These are phyloP conservation scores for Dendrothele bispora DNA, from an alignment of 768 basidiomycete species.

Conservation along the genomic window DNA sequence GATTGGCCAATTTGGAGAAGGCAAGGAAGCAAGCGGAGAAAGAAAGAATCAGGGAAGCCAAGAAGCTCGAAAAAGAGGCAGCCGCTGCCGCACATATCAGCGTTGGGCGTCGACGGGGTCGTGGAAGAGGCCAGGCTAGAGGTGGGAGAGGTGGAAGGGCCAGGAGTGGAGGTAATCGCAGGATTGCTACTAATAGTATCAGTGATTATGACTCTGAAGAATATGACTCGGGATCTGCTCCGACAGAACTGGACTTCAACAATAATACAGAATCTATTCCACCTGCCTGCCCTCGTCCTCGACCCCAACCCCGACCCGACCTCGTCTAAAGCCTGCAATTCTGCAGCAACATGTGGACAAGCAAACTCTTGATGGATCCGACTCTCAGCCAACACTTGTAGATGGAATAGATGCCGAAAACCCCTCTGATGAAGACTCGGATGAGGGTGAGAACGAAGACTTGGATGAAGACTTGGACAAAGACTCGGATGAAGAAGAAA, in stretches of 20 bases:
- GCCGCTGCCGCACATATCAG: background rate
- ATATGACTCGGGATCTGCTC: too few relatives aligned
- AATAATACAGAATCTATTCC: too few relatives aligned
- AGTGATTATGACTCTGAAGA: too few relatives aligned
- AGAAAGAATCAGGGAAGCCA: background rate
- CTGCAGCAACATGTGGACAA: too few relatives aligned
- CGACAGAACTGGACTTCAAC: too few relatives aligned
- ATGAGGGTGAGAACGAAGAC: too few relatives aligned
- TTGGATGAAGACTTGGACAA: background rate
- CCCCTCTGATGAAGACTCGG: background rate
- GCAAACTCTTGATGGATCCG: background rate
- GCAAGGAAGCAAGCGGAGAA: background rate
- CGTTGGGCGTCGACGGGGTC: background rate
- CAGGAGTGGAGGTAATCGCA: background rate
- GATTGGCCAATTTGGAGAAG: background rate
- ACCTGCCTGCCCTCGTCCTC: background rate
- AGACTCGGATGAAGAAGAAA: background rate
- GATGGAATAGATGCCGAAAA: too few relatives aligned
- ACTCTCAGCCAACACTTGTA: background rate
- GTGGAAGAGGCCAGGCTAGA: background rate
- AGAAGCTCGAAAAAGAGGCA: background rate
- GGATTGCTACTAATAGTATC: too few relatives aligned
- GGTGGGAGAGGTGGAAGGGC: background rate
- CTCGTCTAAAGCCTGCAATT: too few relatives aligned
- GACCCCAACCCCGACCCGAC: background rate